A percentile compares a stretch with the other conserved stretches of the same genome.
Conservation (phyloP, 257 asterid species). For the Striga asiatica region DNA sequence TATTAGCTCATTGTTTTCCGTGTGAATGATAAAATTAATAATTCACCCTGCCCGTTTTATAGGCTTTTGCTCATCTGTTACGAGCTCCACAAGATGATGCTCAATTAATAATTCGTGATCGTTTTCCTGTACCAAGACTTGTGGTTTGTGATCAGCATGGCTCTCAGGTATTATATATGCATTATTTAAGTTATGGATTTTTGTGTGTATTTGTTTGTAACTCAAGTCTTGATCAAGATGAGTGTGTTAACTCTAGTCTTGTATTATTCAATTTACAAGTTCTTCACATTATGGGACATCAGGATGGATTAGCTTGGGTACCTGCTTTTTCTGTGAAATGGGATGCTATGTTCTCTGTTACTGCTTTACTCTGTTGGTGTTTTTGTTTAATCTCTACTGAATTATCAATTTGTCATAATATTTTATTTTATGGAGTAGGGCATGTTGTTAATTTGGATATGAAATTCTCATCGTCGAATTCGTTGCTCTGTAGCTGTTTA, state of each 20-base stretch:
- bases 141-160: conserved; percentile 99
- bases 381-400: too few species aligned
- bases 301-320: too few species aligned
- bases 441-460: too few species aligned
- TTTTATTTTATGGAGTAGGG: too few species aligned
- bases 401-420: too few species aligned
- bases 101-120: conserved; percentile 59
- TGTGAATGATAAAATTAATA: neutral
- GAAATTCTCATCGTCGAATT: too few species aligned
- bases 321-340: too few species aligned
- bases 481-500: too few species aligned
- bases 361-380: too few species aligned
- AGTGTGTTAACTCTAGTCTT: neutral
- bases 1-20: neutral
- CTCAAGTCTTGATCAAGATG: too few species aligned
- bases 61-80: conserved; percentile 83
- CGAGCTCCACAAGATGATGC: conserved; percentile 94
- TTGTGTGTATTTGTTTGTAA: neutral
- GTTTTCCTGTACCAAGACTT: conserved; percentile 92
- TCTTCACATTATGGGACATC: too few species aligned
- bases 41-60: neutral
- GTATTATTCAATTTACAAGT: neutral
- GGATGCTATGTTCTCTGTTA: too few species aligned
- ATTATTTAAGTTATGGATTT: neutral
- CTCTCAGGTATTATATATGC: conserved; percentile 57